Evolutionary conservation across 2,329 filamentous ascomycete genomes (phyloP), one percentile per base, ranked within the genome.

Genomic region (Penicillium crustosum): DNA sequence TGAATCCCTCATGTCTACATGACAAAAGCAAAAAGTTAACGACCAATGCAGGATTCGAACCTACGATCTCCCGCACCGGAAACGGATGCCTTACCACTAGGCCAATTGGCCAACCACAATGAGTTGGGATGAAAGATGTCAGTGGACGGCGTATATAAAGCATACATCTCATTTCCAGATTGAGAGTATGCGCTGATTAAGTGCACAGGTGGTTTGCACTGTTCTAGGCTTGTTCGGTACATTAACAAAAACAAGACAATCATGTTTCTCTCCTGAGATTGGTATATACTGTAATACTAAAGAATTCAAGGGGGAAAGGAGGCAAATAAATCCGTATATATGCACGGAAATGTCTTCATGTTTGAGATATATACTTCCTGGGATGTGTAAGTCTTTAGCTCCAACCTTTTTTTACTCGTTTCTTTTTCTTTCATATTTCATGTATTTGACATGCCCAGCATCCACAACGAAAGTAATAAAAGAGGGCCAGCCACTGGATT

Each of bases 11-110:
- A 12, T 13, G 4, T 35, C 19, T 17, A 23, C 21, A n/a, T n/a
- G 27, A 57, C 27, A 25, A 13, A 39, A 35, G 21, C 21, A 48
- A 53, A 54, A 47, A 27, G 17, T 13, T 48, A 53, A 43, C 65
- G 65, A 67, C 66, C 64, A 61, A 68, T 64, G 66, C 66, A 68
- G 66, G 66, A 66, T 61, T 68, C 64, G 66, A 68, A 67, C 65
- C 66, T 68, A 61, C 66, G 61, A 66, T 66, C 66, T 66, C 60
- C 61, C 60, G 66, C 64, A 68, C 62, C 66, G 66, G 66, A 68
- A 68, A 68, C 66, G 60, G 61, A 62, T 62, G 66, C 66, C 66
- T 66, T 68, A 66, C 66, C 64, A 68, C 63, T 68, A 68, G 66
- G 66, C 66, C 66, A 68, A 64, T 57, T 61, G 66, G 66, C 66